Percentiles rank a stretch among this genome's conserved stretches.
Evolutionary conservation across 108 stramenopile genomes (phyloP).

Genomic region (Epithemia pelagica): DNA sequence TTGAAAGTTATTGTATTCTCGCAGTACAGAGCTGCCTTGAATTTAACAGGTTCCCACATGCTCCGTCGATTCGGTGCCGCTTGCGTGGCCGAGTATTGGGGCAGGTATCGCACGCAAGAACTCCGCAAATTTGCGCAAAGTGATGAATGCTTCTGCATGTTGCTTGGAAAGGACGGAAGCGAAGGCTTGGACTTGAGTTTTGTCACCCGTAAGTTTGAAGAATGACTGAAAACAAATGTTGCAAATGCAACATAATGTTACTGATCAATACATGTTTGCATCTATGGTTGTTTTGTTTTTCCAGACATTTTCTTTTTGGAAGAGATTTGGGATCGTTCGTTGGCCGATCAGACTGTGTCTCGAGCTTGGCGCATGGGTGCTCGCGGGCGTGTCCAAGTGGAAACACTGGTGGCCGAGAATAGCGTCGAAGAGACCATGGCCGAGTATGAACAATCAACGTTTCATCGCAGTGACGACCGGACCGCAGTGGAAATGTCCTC

Average conservation of each 20-base stretch:
- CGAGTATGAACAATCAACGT: constrained; percentile 13
- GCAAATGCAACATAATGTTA: no score
- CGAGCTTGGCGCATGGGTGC: constrained; percentile 94
- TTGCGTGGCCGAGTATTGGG: constrained; percentile 77
- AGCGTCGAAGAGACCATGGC: constrained; percentile 82
- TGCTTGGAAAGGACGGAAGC: constrained; percentile 83
- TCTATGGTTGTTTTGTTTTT: neutral
- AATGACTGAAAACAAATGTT: neutral
- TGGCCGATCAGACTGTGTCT: constrained; percentile 82
- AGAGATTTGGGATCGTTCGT: constrained; percentile 63
- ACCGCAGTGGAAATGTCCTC: neutral
- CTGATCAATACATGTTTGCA: neutral
- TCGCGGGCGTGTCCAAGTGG: constrained; percentile 71
- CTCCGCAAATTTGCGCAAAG: constrained; percentile 54
- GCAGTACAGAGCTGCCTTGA: constrained; percentile 65
- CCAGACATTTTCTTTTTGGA: constrained; percentile 72
- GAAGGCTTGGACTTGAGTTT: constrained; percentile 93
- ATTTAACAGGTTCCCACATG: constrained; percentile 60
- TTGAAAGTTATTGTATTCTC: constrained; percentile 81
- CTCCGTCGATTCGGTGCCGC: constrained; percentile 57
- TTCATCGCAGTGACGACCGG: neutral
- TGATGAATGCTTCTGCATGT: constrained; percentile 67
- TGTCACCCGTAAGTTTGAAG: constrained; percentile 60
- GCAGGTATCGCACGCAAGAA: constrained; percentile 40
- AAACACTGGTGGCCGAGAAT: constrained; percentile 74